These are phyloP conservation scores for Citrus cavaleriei DNA, from an alignment of 345 rosid genomes.

Conservation along the genomic window DNA sequence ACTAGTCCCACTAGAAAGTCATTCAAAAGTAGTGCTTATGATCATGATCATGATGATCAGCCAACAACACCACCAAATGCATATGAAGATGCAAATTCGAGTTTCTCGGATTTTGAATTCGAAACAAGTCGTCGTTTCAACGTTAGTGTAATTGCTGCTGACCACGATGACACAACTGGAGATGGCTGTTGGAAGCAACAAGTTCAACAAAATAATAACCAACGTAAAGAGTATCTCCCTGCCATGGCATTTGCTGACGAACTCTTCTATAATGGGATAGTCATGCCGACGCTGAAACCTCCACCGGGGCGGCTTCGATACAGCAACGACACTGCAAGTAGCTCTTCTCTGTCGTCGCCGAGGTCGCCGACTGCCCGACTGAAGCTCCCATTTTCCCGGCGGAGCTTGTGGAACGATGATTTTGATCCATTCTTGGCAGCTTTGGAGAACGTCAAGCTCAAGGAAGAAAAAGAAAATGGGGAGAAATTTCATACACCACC, in stretches of 20 bases:
- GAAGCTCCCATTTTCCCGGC: constrained; percentile 22
- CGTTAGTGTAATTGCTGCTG: not conserved
- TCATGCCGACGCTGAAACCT: constrained; percentile 37
- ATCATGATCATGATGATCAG: constrained; percentile 3
- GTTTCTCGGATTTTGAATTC: constrained; percentile 35
- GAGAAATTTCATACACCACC: constrained; percentile 20
- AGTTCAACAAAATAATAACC: not conserved
- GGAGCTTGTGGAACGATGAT: constrained; percentile 47
- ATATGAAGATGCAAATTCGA: constrained; percentile 7
- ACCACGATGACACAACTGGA: not conserved
- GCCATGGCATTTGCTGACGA: constrained; percentile 61
- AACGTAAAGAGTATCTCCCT: constrained; percentile 22
- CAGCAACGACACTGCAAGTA: not conserved
- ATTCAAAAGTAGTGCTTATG: not conserved
- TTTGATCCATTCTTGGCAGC: constrained; percentile 61
- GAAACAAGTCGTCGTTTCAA: constrained; percentile 24
- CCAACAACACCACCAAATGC: not conserved
- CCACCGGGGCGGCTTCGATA: constrained; percentile 31
- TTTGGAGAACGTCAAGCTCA: constrained; percentile 30
- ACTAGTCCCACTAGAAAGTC: constrained; percentile 18
- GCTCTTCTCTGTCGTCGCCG: constrained; percentile 13
- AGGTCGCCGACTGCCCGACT: constrained; percentile 9
- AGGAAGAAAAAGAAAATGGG: constrained; percentile 13
- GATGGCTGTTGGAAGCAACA: not conserved
- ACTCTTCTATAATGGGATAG: constrained; percentile 42